A percentile compares a stretch with the other conserved stretches of the same genome.
phyloP scores from a whole-genome alignment of 441 rosid species.

The Syzygium malaccense region DNA sequence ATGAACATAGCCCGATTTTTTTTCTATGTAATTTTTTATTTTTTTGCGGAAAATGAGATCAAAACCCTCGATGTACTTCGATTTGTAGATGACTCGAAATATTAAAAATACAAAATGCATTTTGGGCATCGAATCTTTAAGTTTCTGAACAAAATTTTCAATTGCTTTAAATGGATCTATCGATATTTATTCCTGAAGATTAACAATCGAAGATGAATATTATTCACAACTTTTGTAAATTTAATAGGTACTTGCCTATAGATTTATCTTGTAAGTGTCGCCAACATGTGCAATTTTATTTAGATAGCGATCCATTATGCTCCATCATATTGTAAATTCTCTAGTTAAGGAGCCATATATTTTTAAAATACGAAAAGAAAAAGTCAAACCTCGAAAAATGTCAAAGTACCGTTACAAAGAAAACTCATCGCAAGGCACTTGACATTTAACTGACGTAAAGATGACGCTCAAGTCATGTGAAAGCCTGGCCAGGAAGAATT shows the following conservation, averaged over 20 bases:
- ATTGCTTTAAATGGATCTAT: neutral
- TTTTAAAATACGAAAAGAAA: neutral
- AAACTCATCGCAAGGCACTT: neutral
- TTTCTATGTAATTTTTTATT: too few species aligned
- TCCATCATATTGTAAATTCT: too few species aligned
- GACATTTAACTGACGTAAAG: neutral
- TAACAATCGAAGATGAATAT: neutral
- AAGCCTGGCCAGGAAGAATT: neutral
- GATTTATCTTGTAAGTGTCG: neutral
- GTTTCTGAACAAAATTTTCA: neutral
- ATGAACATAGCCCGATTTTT: too few species aligned
- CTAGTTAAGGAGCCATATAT: neutral
- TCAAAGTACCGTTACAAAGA: neutral
- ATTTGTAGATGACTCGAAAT: neutral
- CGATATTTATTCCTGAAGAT: neutral
- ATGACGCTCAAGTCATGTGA: neutral
- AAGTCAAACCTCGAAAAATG: neutral
- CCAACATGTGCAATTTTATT: too few species aligned
- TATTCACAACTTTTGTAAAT: neutral
- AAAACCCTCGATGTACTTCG: too few species aligned
- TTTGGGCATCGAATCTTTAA: neutral
- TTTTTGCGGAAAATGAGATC: too few species aligned
- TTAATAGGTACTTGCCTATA: neutral
- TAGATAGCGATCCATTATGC: too few species aligned
- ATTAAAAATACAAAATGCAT: neutral